Conservation (phyloP, 208 protist species). For the Leishmania tarentolae region DNA sequence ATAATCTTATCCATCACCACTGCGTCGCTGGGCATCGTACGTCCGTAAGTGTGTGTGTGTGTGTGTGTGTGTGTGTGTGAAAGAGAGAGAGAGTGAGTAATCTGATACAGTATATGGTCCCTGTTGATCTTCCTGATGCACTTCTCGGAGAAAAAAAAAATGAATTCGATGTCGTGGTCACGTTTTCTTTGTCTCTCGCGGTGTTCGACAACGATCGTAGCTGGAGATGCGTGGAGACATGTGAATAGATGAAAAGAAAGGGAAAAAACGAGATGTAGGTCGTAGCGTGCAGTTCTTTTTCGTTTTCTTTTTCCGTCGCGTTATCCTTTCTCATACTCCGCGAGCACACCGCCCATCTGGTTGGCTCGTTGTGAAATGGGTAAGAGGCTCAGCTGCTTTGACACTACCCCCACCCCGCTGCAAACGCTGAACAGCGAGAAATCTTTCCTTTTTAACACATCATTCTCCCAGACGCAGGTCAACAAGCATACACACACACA, state of each 20-base stretch:
- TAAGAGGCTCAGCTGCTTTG: not conserved
- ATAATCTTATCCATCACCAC: slow-evolving; percentile 94
- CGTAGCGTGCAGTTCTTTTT: not conserved
- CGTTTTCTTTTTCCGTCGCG: no score
- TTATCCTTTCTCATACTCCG: not conserved
- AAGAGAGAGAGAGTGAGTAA: no score
- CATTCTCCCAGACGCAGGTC: not conserved
- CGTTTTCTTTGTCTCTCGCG: not conserved
- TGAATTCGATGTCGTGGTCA: not conserved
- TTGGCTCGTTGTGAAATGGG: not conserved
- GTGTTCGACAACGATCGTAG: not conserved
- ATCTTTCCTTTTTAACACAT: not conserved
- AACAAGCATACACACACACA: not conserved
- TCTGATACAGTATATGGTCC: not conserved
- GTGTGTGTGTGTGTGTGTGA: not conserved
- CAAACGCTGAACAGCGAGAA: not conserved
- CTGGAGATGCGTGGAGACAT: not conserved
- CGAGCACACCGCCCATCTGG: not conserved
- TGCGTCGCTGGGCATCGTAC: slow-evolving; percentile 62
- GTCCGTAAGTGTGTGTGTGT: not conserved
- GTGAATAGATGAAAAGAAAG: not conserved
- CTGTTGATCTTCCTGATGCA: not conserved
- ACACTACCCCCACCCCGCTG: not conserved
- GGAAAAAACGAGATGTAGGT: not conserved
- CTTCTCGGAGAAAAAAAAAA: not conserved